Conservation (phyloP, 2,329 filamentous ascomycete species). For the Penicillium sp. region DNA sequence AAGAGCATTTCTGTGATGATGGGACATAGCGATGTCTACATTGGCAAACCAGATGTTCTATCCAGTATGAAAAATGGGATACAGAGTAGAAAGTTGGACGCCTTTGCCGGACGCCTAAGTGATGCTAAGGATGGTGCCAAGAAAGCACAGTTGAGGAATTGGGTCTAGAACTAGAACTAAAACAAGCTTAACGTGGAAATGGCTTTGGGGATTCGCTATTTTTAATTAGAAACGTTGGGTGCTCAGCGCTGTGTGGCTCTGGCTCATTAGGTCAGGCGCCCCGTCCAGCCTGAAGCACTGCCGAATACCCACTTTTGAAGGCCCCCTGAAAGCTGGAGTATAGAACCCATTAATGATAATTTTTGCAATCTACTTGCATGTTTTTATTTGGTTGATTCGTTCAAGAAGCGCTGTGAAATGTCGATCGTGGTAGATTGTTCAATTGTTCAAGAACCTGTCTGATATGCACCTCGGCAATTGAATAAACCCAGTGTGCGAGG, state of each 20-base stretch:
- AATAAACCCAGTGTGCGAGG: too few relatives aligned
- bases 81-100: background rate
- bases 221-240: background rate
- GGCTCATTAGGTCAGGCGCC: background rate
- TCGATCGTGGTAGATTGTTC: too few relatives aligned
- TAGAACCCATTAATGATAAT: background rate
- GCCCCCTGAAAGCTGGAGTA: background rate
- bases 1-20: too few relatives aligned
- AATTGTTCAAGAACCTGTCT: too few relatives aligned
- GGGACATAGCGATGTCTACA: too few relatives aligned
- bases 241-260: background rate
- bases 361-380: background rate
- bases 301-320: background rate
- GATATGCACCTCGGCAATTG: too few relatives aligned
- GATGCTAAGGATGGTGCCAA: too few relatives aligned
- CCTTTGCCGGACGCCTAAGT: conserved; percentile 6
- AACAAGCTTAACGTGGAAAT: background rate
- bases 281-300: background rate
- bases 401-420: too few relatives aligned
- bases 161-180: background rate
- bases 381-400: too few relatives aligned
- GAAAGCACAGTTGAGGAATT: background rate
- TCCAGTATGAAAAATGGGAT: background rate
- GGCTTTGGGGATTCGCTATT: too few relatives aligned
- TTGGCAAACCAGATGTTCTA: too few relatives aligned